phyloP scores from a whole-genome alignment of 495 filamentous ascomycete genomes.

The Aspergillus coremiiformis region DNA sequence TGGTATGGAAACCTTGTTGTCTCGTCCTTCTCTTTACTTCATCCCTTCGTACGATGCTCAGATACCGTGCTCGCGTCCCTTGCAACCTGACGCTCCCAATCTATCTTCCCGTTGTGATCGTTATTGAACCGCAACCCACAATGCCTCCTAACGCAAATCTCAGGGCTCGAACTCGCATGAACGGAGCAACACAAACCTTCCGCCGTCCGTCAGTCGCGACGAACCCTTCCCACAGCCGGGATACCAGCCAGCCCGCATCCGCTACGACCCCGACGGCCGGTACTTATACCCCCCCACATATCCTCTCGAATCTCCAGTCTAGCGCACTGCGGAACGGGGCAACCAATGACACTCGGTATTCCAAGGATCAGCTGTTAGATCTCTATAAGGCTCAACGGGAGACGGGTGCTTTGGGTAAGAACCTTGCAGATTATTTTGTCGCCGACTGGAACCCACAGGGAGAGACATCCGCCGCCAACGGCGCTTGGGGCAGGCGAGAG shows the following conservation, averaged over 20 bases:
- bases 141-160: constrained; percentile 15
- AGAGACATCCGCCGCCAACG: constrained; percentile 51
- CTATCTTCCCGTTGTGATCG: background rate
- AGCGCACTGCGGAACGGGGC: constrained; percentile 48
- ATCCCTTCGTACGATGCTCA: background rate
- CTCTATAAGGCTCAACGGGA: constrained; percentile 59
- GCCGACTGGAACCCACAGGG: constrained; percentile 69
- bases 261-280: constrained; percentile 44
- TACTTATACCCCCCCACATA: constrained; percentile 56
- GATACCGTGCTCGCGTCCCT: too few species aligned
- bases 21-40: background rate
- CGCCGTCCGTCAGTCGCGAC: constrained; percentile 71
- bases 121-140: background rate
- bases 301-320: constrained; percentile 43
- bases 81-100: too few species aligned
- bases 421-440: constrained; percentile 63
- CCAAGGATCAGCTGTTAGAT: constrained; percentile 73
- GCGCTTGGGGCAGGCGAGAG: constrained; percentile 70
- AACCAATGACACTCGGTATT: constrained; percentile 57
- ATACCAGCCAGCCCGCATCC: constrained; percentile 42
- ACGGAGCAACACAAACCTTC: constrained; percentile 79
- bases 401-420: constrained; percentile 48
- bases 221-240: constrained; percentile 46
- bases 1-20: constrained; percentile 37
- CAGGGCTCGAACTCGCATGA: constrained; percentile 61